phyloP scores from a whole-genome alignment of 331 rosid species.

The Acacia pycnantha region DNA sequence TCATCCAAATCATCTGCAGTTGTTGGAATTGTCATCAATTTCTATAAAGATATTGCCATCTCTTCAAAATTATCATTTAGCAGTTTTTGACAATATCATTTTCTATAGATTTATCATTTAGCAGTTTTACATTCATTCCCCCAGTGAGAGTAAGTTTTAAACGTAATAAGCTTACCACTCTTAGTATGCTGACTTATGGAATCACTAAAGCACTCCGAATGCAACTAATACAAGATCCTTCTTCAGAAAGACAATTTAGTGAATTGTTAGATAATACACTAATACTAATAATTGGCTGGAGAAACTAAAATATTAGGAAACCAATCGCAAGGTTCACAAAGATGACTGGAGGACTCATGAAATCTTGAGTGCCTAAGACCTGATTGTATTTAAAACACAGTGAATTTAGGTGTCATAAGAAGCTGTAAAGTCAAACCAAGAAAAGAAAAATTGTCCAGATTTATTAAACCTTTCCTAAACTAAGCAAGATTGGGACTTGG shows the following conservation, averaged over 20 bases:
- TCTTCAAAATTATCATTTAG: not conserved
- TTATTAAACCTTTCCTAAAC: not conserved
- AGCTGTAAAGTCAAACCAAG: not conserved
- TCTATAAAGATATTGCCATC: not conserved
- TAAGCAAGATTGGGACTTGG: not conserved
- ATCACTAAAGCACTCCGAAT: not conserved
- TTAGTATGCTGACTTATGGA: not conserved
- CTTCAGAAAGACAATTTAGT: not conserved
- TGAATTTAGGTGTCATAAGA: not conserved
- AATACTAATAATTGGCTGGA: not conserved
- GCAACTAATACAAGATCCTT: not conserved
- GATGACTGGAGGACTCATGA: not conserved
- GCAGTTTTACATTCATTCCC: not conserved
- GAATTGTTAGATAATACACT: not conserved
- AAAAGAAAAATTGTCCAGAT: not conserved
- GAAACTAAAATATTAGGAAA: not conserved
- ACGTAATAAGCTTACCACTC: not conserved
- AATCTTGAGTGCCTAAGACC: not conserved
- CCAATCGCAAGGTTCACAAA: not conserved
- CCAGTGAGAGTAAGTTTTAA: not conserved
- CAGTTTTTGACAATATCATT: not conserved
- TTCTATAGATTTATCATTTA: too few species aligned
- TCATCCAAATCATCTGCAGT: not conserved
- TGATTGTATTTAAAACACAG: not conserved
- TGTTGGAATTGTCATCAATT: slow-evolving; percentile 4